Evolutionary conservation across 2,329 filamentous ascomycete species (phyloP).

Genomic region (Thelonectria olida): DNA sequence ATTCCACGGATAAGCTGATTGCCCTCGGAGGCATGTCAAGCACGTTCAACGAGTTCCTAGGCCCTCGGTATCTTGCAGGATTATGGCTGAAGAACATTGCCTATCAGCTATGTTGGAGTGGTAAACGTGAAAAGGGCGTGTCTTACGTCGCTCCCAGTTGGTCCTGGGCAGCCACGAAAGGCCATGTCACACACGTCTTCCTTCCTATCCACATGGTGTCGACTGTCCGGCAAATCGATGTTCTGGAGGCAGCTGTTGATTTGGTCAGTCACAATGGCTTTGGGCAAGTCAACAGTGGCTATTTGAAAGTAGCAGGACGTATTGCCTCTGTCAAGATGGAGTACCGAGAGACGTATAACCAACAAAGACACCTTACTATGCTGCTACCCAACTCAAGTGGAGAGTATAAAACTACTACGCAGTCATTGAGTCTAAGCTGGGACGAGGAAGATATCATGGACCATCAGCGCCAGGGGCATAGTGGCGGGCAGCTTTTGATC

Average conservation of each 20-base stretch:
- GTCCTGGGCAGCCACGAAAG: neutral
- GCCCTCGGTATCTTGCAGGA: neutral
- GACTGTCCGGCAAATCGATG: neutral
- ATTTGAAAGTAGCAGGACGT: neutral
- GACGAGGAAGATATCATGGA: neutral
- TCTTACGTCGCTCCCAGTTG: neutral
- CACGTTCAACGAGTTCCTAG: neutral
- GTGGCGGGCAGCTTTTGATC: neutral
- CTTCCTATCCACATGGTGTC: neutral
- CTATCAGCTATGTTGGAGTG: neutral
- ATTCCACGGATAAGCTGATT: constrained; percentile 1
- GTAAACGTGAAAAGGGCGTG: neutral
- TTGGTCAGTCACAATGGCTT: neutral
- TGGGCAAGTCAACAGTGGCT: neutral
- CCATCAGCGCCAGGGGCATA: neutral
- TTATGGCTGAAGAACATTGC: neutral
- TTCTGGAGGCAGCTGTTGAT: neutral
- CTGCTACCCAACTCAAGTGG: neutral
- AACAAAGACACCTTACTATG: neutral
- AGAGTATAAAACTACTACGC: neutral
- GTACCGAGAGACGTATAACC: no score
- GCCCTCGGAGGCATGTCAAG: neutral
- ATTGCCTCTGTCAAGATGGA: no score
- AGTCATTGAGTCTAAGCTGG: neutral
- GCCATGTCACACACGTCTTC: neutral